Evolutionary conservation across 73 alveolate genomes (phyloP), one percentile per base, ranked within the genome.

Genomic region (Breviolum minutum): DNA sequence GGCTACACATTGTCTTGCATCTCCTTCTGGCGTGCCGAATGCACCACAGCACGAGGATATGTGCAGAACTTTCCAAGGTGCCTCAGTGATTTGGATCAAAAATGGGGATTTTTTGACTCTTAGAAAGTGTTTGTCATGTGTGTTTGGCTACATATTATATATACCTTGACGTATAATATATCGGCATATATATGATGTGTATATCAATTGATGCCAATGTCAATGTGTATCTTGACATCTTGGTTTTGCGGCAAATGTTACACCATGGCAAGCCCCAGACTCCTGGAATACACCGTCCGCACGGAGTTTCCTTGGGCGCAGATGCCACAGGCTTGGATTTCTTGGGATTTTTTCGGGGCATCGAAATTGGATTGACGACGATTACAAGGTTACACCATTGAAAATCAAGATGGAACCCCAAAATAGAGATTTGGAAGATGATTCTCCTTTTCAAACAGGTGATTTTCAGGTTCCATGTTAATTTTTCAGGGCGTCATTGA

Each of bases 1-100:
- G 88, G 94, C 94, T 86, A 86, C 94, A 63, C 94, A n/a, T 14
- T 86, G 64, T 86, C 94, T 17, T 13, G n/a, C 27, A n/a, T 86
- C 80, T 86, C 94, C 22, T 86, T 86, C 40, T 63, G 77, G 80
- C 94, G 94, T 30, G 61, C 94, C 27, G 94, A 86, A n/a, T 83
- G 71, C 27, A 7, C 92, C n/a, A 61, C 92, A 3, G 92, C 92
- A 26, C 48, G 76, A 27, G 92, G 60, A 26, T 83, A 83, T 83
- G 92, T 83, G 92, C 48, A 74, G 24, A 74, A 83, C 74, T 61
- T 61, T 48, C 92, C 92, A 2, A 17, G 92, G 92, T 22, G 22
- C 48, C 87, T 79, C 24, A 79, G 87, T 13, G 54, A 40, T 40
- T 40, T 3, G 54, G 54, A 40, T 40, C n/a, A n/a, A n/a, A n/a